Conservation (phyloP, 2,329 filamentous ascomycete species). For the Dactylellina cionopaga region DNA sequence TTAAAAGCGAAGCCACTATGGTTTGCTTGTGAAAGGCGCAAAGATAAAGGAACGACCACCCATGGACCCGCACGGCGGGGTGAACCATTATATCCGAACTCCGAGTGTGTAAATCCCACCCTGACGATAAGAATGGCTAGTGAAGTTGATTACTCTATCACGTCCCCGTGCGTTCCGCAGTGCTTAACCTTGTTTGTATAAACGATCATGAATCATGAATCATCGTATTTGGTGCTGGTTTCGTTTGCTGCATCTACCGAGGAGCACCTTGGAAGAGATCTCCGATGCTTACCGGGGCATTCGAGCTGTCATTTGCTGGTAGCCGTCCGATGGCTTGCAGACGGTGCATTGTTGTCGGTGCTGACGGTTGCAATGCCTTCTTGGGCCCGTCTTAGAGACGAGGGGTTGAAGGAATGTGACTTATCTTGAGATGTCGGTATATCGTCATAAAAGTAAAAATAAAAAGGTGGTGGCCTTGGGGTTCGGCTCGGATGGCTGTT, state of each 20-base stretch:
- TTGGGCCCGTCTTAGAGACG: background rate
- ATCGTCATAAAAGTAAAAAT: background rate
- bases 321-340: constrained; percentile 30
- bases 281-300: constrained; percentile 20
- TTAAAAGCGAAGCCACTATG: background rate
- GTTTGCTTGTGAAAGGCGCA: too few species aligned
- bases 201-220: constrained; percentile 48
- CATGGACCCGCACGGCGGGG: constrained; percentile 7
- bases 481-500: background rate
- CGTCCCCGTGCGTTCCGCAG: constrained; percentile 24
- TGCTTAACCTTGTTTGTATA: constrained; percentile 27
- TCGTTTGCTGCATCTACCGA: constrained; percentile 27
- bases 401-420: background rate
- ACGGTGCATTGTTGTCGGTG: background rate
- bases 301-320: constrained; percentile 13
- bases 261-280: constrained; percentile 22
- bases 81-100: constrained; percentile 39
- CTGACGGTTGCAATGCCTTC: background rate
- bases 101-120: constrained; percentile 17
- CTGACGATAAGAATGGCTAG: too few species aligned
- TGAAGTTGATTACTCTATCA: constrained; percentile 43
- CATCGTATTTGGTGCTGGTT: constrained; percentile 29
- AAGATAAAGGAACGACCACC: too few species aligned
- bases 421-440: background rate
- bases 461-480: constrained; percentile 3